phyloP scores from a whole-genome alignment of 352 stramenopile species.

The Pythium sp. region DNA sequence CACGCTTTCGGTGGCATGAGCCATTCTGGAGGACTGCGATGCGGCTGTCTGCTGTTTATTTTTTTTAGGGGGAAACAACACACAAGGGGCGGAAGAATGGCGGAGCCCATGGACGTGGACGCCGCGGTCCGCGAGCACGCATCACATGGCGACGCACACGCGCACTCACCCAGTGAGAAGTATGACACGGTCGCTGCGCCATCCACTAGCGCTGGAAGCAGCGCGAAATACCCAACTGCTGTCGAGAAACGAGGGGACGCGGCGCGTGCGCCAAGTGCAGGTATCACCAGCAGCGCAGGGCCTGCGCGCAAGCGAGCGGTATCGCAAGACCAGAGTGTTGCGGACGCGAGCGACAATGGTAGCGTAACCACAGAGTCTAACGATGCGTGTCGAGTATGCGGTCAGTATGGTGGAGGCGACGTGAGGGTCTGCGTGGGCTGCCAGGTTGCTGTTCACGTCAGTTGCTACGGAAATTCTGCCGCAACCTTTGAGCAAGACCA shows the following conservation, averaged over 20 bases:
- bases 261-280: neutral
- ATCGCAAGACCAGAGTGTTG: neutral
- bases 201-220: conserved; percentile 5
- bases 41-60: neutral
- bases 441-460: conserved; percentile 28
- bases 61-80: conserved; percentile 11
- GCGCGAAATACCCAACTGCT: neutral
- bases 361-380: neutral
- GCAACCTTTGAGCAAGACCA: neutral
- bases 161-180: neutral
- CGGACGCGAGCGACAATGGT: neutral
- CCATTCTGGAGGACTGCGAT: neutral
- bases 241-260: conserved; percentile 7
- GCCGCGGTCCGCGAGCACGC: conserved; percentile 13
- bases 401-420: conserved; percentile 1
- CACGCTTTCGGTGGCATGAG: conserved; percentile 7
- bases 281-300: neutral
- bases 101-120: conserved; percentile 14
- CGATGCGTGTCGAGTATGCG: conserved; percentile 3
- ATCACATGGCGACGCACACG: neutral
- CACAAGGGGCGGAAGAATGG: conserved; percentile 7
- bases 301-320: neutral
- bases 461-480: conserved; percentile 29
- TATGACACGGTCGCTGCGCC: neutral
- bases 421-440: conserved; percentile 33